phyloP scores from a whole-genome alignment of 345 rosid genomes.

The Lepidium africanum region DNA sequence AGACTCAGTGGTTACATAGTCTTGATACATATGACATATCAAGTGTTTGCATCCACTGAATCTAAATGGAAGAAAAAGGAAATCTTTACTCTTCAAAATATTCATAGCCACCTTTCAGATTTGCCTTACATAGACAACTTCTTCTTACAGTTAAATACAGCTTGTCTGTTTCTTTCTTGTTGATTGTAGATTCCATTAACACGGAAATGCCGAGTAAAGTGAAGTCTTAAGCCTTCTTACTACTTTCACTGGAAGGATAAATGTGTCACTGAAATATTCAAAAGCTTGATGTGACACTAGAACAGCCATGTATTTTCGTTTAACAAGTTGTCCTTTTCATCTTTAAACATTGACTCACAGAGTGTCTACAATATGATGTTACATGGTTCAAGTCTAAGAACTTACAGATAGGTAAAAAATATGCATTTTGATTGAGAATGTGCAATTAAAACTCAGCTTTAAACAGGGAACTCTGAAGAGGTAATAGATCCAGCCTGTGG shows the following conservation, averaged over 20 bases:
- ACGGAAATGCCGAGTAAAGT: slow-evolving; percentile 11
- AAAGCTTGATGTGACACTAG: slow-evolving; percentile 26
- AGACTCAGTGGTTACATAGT: slow-evolving; percentile 15
- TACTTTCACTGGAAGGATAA: slow-evolving; percentile 17
- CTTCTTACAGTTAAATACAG: slow-evolving; percentile 11
- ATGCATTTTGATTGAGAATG: not conserved
- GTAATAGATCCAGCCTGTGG: slow-evolving; percentile 20
- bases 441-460: not conserved
- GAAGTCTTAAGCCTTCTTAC: not conserved
- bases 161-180: slow-evolving; percentile 21
- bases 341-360: not conserved
- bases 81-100: not conserved
- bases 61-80: not conserved
- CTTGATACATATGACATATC: not conserved
- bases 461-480: slow-evolving; percentile 7
- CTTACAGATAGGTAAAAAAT: not conserved
- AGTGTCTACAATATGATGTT: not conserved
- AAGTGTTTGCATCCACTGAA: slow-evolving; percentile 7
- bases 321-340: not conserved
- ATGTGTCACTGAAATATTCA: not conserved
- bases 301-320: slow-evolving; percentile 9
- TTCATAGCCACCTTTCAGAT: slow-evolving; percentile 9
- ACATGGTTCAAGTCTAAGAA: not conserved
- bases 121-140: slow-evolving; percentile 20
- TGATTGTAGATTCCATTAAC: slow-evolving; percentile 17